Evolutionary conservation across 2,329 filamentous ascomycete species (phyloP), one percentile per base, ranked within the genome.

Genomic region (Dactylellina cionopaga): DNA sequence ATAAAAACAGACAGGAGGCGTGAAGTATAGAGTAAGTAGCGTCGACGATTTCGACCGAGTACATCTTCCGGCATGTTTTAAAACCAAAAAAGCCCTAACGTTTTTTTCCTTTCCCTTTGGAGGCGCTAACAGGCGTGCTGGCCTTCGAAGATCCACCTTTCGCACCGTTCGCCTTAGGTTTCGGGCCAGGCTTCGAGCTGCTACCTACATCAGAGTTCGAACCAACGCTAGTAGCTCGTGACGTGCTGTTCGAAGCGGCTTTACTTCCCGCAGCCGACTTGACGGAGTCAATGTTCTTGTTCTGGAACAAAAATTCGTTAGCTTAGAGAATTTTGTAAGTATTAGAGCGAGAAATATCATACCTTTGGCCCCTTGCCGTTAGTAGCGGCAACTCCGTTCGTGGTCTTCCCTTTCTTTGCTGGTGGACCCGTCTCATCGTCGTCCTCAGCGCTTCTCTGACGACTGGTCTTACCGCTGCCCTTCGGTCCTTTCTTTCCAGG

Each of bases 281-380:
- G 78, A 96, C 88, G 47, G 89, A 91, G 77, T 97, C 95, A 49
- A 97, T 86, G 56, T 92, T 89, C 83, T 98, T 98, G 81, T 97
- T 96, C 93, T 98, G 79, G 75, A 27, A 7, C 47, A 24, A 64
- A 58, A 58, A 24, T 49, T 69, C 15, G 24, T 62, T 51, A 56
- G 17, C 51, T 37, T 13, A 15, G 13, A 3, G 5, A 11, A 55
- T 2, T 3, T 5, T n/a, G 4, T 3, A 3, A 10, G 2, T 29
- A 9, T 56, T 56, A 11, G 27, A 33, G 19, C 35, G 15, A 25
- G 11, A 13, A 24, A 9, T 27, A 17, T 65, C 39, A 49, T 80
- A 81, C 80, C 65, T 74, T 75, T 17, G 73, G 72, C 43, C 72
- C 69, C 51, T 75, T 76, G 31, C 75, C 75, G n/a, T 76, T 76